phyloP scores from a whole-genome alignment of 2,329 filamentous ascomycete species.

The Aspergillus eucalypticola region DNA sequence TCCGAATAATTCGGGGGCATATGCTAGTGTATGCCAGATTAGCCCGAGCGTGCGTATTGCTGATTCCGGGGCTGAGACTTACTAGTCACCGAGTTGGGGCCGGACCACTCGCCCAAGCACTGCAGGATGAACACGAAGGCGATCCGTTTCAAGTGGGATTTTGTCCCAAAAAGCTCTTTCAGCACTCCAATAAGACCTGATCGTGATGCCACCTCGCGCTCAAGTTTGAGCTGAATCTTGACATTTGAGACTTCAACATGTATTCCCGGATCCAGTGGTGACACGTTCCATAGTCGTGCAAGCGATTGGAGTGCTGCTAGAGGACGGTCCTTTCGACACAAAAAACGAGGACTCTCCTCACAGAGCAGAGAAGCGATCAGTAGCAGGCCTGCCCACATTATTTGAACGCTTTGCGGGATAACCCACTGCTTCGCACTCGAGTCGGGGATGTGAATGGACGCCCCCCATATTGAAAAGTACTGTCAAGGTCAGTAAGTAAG shows the following conservation, averaged over 20 bases:
- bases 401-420: conserved; percentile 68
- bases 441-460: conserved; percentile 49
- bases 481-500: not conserved
- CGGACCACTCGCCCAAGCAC: conserved; percentile 70
- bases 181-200: not conserved
- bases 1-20: conserved; percentile 70
- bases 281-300: conserved; percentile 49
- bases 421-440: conserved; percentile 52
- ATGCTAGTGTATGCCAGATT: conserved; percentile 35
- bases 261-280: conserved; percentile 22
- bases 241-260: conserved; percentile 14
- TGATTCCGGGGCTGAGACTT: not conserved
- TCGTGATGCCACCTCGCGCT: not conserved
- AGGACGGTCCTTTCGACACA: conserved; percentile 62
- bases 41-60: not conserved
- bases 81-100: conserved; percentile 70
- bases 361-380: conserved; percentile 65
- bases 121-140: conserved; percentile 54
- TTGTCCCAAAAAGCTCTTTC: conserved; percentile 2
- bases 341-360: conserved; percentile 65
- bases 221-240: conserved; percentile 7
- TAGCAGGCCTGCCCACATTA: conserved; percentile 70
- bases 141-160: not conserved
- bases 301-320: conserved; percentile 48
- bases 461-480: conserved; percentile 45